These are phyloP conservation scores for Apiotrichum laibachii DNA, from an alignment of 1,284 basidiomycete genomes.

Conservation along the genomic window DNA sequence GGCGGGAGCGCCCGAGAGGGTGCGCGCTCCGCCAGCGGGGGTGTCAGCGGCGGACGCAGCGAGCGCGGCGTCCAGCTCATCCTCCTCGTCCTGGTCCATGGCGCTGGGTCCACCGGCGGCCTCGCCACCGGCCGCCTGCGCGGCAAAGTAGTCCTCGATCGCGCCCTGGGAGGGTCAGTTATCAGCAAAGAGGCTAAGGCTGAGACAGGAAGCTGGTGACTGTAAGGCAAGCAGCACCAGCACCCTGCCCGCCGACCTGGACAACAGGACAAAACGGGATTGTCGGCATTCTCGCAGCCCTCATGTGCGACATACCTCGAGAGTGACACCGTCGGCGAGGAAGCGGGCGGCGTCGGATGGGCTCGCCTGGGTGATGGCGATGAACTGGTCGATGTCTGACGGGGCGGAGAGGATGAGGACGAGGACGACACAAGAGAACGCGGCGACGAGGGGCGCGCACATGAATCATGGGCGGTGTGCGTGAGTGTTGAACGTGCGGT, in stretches of 20 bases:
- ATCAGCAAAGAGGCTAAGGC: too few relatives aligned
- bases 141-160: constrained; percentile 47
- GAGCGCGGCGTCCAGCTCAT: constrained; percentile 25
- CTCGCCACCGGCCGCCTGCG: constrained; percentile 32
- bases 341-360: constrained; percentile 42
- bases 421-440: too few relatives aligned
- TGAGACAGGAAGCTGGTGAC: background rate
- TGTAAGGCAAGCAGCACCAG: too few relatives aligned
- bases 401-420: background rate
- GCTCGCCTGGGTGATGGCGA: constrained; percentile 46
- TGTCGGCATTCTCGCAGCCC: too few relatives aligned
- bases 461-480: too few relatives aligned
- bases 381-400: constrained; percentile 47
- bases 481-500: background rate
- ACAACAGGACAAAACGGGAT: too few relatives aligned
- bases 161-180: constrained; percentile 32
- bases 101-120: constrained; percentile 14
- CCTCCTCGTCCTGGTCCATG: constrained; percentile 26
- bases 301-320: constrained; percentile 35
- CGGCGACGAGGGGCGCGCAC: too few relatives aligned
- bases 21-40: constrained; percentile 26
- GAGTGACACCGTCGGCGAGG: constrained; percentile 39
- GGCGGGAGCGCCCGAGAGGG: constrained; percentile 32
- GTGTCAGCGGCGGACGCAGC: constrained; percentile 10
- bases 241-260: too few relatives aligned